Base-by-base conservation (phyloP, 2,329 filamentous ascomycete genomes). In the Dactylellina cionopaga region DNA sequence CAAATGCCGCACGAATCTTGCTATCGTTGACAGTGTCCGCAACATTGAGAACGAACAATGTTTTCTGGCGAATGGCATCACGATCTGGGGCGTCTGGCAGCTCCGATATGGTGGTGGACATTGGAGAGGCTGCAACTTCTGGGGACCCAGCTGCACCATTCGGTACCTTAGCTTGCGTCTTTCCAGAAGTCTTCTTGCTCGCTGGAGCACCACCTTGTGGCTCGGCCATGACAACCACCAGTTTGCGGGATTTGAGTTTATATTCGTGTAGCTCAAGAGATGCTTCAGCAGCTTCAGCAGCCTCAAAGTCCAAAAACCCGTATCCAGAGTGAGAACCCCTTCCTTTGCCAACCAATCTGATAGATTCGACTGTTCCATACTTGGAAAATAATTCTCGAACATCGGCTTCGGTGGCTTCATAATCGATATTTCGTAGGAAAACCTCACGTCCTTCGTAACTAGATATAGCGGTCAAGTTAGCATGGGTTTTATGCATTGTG, bases 21-120 rank as follows among this genome's bases (percentile, higher is more conserved):
- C 90, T 88, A 77, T 96, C 92, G 75, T 96, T 97, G 77, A 98
- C 87, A 0, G 93, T 98, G 78, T 98, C 95, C 0, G 95, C 92
- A 0, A 99, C 83, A 74, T 93, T 90, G 81, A 97, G 87, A 25
- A 99, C 83, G 7, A 89, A 90, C 52, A 98, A 85, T 0, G 91
- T 95, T 56, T 92, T 88, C 52, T 88, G 86, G 27, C 83, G 80
- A 17, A 87, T 85, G 13, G 87, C 84, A 4, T 79, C 80, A 5
- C 82, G 80, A 0, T 84, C 83, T 15, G 84, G 82, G 10, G 27
- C 51, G 22, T 68, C 65, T 78, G 78, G 13, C 43, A 43, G 24
- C 13, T 71, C 66, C 29, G 66, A 71, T 71, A 9, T 64, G 74
- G 13, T 80, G 79, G 58, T 82, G 78, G 19, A 76, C 76, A 58